Conservation (phyloP, 495 filamentous ascomycete genomes). For the Daldinia vernicosa region DNA sequence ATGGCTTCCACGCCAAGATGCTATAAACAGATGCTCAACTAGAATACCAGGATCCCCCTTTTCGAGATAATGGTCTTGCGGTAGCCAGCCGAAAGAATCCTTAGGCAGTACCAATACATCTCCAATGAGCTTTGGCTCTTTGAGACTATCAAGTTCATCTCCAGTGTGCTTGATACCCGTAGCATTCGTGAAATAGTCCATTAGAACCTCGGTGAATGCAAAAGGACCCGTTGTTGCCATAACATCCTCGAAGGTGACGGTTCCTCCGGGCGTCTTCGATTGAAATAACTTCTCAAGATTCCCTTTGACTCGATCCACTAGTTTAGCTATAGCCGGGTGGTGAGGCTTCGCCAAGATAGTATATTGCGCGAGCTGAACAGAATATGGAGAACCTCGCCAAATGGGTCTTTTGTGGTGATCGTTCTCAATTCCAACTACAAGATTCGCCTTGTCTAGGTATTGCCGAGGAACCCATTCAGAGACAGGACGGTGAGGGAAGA, state of each 20-base stretch:
- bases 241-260: constrained; percentile 31
- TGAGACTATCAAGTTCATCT: constrained; percentile 29
- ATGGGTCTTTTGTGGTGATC: constrained; percentile 45
- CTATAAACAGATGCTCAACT: constrained; percentile 34
- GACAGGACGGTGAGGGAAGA: constrained; percentile 49
- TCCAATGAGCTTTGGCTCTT: constrained; percentile 30
- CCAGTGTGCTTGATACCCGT: constrained; percentile 21
- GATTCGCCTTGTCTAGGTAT: constrained; percentile 39
- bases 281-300: constrained; percentile 26
- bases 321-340: constrained; percentile 34
- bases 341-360: constrained; percentile 52
- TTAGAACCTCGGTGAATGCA: constrained; percentile 37
- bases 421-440: constrained; percentile 56
- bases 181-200: constrained; percentile 24
- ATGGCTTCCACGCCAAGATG: constrained; percentile 26
- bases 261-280: background rate
- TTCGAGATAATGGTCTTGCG: constrained; percentile 16
- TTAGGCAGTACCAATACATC: constrained; percentile 42
- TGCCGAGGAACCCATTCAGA: constrained; percentile 51
- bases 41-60: constrained; percentile 10
- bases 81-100: constrained; percentile 36
- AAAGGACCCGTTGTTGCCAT: constrained; percentile 36
- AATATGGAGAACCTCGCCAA: constrained; percentile 40
- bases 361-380: constrained; percentile 54
- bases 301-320: constrained; percentile 36